Evolutionary conservation across 1,139 yeast species (phyloP), one percentile per base, ranked within the genome.

Genomic region (Hansenula sp.): DNA sequence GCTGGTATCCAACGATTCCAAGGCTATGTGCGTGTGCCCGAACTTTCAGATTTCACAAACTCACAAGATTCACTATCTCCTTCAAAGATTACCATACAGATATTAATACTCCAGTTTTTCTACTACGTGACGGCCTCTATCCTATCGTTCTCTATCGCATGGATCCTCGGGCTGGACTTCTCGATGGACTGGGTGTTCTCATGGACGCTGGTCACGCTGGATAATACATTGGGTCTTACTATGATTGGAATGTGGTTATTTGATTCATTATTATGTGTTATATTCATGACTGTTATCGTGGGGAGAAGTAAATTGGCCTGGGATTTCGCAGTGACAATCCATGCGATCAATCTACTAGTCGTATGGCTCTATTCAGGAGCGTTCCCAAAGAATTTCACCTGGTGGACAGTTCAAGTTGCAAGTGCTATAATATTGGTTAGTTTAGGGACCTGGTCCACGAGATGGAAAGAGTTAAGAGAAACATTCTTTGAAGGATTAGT

Each of bases 281-380:
- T 88, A 16, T 89, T 89, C 57, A 81, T 93, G 58, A 88, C 96
- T 1, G 67, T 90, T 5, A 82, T 91, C 19, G 96, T 93, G 16
- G 97, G 98, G 0, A 71, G 98, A 48, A 85, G 96, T 35, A 93
- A 91, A 63, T 69, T 93, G 46, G 98, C 97, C 0, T 85, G 96
- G 86, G 99, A 93, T 64, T 93, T 91, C 68, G 96, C 96, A 12
- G 61, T 93, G 30, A 91, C 99, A 0, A 69, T 93, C 15, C 97
- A 93, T 63, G 81, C 87, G 16, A 77, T 93, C 43, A 85, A 91
- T 63, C 65, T 91, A 33, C 45, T 82, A 3, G 81, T 88, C 7
- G 88, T 81, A 0, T 82, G 90, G 81, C 50, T 76, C 1, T 81
- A 78, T 51, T 72, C 85, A 6, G 77, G 82, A 1, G 69, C 72